Evolutionary conservation across 1,284 basidiomycete species (phyloP).

Genomic region (Leccinum fallax): DNA sequence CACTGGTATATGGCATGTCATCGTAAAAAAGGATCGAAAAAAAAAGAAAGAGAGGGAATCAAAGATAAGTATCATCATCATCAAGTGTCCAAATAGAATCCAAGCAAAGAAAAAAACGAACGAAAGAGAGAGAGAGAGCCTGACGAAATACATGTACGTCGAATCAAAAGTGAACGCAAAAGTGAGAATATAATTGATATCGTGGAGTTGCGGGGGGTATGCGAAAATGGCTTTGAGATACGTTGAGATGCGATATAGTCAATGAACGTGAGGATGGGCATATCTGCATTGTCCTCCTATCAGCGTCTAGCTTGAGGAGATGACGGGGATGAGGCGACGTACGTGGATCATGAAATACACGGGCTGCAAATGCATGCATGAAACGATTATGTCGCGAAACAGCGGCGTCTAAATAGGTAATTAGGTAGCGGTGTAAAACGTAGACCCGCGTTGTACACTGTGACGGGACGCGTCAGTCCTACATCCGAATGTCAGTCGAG

Average conservation of each 20-base stretch:
- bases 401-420: constrained; percentile 24
- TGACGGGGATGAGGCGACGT: background rate
- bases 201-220: constrained; percentile 34
- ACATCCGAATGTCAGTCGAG: background rate
- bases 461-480: constrained; percentile 5
- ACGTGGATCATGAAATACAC: constrained; percentile 36
- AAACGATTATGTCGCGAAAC: constrained; percentile 32
- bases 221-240: constrained; percentile 15
- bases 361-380: constrained; percentile 25
- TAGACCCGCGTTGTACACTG: constrained; percentile 35
- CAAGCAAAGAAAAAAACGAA: background rate
- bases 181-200: constrained; percentile 28
- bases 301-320: background rate
- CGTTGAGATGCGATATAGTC: constrained; percentile 25
- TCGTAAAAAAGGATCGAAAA: background rate
- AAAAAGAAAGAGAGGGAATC: background rate
- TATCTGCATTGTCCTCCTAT: constrained; percentile 25
- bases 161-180: constrained; percentile 20
- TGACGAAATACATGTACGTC: constrained; percentile 12
- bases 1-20: constrained; percentile 5
- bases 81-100: constrained; percentile 10
- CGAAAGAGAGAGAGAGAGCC: constrained; percentile 4
- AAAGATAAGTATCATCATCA: constrained; percentile 6
- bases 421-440: constrained; percentile 30
- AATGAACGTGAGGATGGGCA: constrained; percentile 33